These are phyloP conservation scores for Exophiala sp. DNA, from an alignment of 2,329 filamentous ascomycete genomes.

Conservation along the genomic window DNA sequence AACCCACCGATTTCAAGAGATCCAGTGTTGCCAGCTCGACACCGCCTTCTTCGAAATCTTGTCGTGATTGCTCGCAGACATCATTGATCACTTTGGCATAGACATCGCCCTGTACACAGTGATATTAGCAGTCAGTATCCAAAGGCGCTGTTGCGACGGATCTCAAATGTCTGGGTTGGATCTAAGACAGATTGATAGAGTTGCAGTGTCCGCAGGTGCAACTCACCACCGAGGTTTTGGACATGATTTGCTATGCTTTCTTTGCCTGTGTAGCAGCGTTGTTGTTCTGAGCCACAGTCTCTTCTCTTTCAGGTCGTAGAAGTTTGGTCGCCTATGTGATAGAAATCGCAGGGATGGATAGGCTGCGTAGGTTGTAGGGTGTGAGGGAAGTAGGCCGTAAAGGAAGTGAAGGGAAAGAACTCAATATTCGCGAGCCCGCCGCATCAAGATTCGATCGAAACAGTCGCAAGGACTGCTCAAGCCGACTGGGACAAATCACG, in stretches of 20 bases:
- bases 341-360: neutral
- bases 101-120: constrained; percentile 60
- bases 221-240: constrained; percentile 27
- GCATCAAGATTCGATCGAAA: neutral
- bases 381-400: neutral
- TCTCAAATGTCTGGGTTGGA: neutral
- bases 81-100: constrained; percentile 90
- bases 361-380: neutral
- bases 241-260: constrained; percentile 18
- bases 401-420: neutral
- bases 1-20: constrained; percentile 80
- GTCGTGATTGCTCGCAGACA: constrained; percentile 84
- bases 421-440: too few species aligned
- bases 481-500: neutral
- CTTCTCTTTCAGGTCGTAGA: neutral
- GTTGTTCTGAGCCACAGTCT: neutral
- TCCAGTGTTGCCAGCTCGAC: constrained; percentile 83
- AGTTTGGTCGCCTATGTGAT: neutral
- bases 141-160: neutral
- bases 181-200: neutral
- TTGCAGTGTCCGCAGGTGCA: neutral
- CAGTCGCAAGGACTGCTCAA: neutral
- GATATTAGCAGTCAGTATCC: constrained; percentile 1
- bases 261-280: neutral
- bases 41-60: constrained; percentile 95